Conservation (phyloP, 768 basidiomycete genomes). For the Cystofilobasidium capitatum region DNA sequence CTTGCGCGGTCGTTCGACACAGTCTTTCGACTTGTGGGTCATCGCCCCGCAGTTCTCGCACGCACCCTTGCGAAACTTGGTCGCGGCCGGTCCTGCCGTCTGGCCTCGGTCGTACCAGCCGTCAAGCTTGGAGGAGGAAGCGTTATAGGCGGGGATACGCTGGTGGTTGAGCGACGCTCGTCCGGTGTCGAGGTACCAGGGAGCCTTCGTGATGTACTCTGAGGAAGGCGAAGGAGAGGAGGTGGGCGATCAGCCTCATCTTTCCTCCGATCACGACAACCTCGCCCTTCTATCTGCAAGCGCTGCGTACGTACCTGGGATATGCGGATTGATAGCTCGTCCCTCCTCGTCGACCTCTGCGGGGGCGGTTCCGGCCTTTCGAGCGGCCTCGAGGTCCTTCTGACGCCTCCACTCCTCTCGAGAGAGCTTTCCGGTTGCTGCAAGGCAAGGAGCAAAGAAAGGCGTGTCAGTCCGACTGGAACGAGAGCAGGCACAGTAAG, state of each 20-base stretch:
- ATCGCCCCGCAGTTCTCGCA: constrained; percentile 99
- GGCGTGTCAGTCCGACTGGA: background rate
- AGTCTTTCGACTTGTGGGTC: constrained; percentile 83
- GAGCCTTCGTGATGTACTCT: constrained; percentile 98
- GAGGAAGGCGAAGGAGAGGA: background rate
- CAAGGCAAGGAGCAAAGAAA: too few relatives aligned
- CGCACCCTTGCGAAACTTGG: constrained; percentile 94
- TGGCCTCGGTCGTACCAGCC: constrained; percentile 84
- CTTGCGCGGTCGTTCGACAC: constrained; percentile 90
- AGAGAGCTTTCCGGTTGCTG: constrained; percentile 65
- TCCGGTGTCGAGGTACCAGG: constrained; percentile 96
- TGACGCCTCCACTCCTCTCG: constrained; percentile 89
- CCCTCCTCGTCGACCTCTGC: constrained; percentile 93
- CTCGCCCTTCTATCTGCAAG: background rate
- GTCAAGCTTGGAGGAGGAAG: constrained; percentile 59
- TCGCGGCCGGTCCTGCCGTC: constrained; percentile 78
- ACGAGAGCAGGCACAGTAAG: too few relatives aligned
- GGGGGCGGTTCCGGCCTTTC: constrained; percentile 95
- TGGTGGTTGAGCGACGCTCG: constrained; percentile 90
- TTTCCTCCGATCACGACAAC: background rate
- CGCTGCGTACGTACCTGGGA: constrained; percentile 64
- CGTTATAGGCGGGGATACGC: constrained; percentile 56
- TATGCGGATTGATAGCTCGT: constrained; percentile 93
- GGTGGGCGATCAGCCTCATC: background rate
- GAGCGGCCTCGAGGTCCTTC: constrained; percentile 93